Percentiles rank a stretch among this genome's conserved stretches.
Conservation (phyloP, 2,329 filamentous ascomycete species). For the Apiospora phragmitis region DNA sequence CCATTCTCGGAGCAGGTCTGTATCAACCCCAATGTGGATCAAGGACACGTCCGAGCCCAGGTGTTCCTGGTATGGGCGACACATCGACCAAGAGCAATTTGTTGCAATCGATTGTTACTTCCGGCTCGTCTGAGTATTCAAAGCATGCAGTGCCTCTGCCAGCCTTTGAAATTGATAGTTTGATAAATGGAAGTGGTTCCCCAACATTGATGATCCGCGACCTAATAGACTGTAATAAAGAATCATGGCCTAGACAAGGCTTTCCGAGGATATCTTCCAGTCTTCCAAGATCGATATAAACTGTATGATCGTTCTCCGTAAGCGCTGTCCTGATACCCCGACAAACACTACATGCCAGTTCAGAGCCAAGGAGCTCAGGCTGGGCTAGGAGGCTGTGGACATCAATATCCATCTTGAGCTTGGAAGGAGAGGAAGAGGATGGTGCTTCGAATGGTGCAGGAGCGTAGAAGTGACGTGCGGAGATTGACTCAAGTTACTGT, state of each 20-base stretch:
- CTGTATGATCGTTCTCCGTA: neutral
- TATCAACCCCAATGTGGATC: conserved; percentile 12
- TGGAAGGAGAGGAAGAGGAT: neutral
- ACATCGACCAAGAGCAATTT: neutral
- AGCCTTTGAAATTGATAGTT: too few relatives aligned
- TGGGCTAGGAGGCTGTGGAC: neutral
- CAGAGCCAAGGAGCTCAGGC: neutral
- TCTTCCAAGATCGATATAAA: neutral
- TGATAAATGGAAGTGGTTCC: too few relatives aligned
- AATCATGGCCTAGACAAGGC: neutral
- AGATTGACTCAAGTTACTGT: too few relatives aligned
- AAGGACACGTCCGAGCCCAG: neutral
- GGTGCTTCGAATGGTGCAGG: neutral
- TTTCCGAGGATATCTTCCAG: neutral
- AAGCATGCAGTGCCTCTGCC: too few relatives aligned
- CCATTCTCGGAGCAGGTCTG: neutral
- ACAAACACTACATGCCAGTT: neutral
- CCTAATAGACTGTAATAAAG: neutral
- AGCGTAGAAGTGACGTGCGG: too few relatives aligned
- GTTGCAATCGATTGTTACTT: too few relatives aligned
- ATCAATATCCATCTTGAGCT: neutral
- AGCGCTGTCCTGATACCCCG: neutral
- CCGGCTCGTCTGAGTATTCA: too few relatives aligned
- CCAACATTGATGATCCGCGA: too few relatives aligned
- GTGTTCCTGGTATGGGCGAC: neutral